Evolutionary conservation across 371 early-diverging fungal genomes (phyloP).

Genomic region (Mucor irregularis): DNA sequence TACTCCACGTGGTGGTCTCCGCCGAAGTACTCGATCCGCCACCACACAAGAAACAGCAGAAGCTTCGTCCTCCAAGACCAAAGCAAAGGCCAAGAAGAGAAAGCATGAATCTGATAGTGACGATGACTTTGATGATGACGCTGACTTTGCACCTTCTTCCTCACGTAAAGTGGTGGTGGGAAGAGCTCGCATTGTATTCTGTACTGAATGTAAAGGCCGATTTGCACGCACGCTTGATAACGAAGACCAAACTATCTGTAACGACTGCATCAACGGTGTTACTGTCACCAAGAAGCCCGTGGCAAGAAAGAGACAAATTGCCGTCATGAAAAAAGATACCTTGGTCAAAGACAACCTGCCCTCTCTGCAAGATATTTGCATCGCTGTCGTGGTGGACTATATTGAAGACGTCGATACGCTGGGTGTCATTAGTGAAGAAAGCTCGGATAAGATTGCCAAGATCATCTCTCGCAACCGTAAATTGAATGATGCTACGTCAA

Average conservation of each 20-base stretch:
- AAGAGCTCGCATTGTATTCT: conserved; percentile 57
- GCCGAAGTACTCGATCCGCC: too few species aligned
- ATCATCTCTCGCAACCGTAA: conserved; percentile 80
- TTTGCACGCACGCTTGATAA: conserved; percentile 46
- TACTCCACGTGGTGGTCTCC: too few species aligned
- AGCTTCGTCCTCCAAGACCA: neutral
- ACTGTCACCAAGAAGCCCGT: conserved; percentile 26
- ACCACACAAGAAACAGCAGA: too few species aligned
- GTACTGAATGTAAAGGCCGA: conserved; percentile 59
- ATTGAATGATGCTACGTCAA: conserved; percentile 62
- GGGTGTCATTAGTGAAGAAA: conserved; percentile 73
- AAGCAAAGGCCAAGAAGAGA: conserved; percentile 30
- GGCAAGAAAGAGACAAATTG: conserved; percentile 17
- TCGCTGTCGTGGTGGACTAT: conserved; percentile 67
- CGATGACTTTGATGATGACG: conserved; percentile 41
- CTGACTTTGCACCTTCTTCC: conserved; percentile 25
- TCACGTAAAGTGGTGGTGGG: conserved; percentile 25
- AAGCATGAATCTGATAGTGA: conserved; percentile 20
- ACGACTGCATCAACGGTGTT: conserved; percentile 43
- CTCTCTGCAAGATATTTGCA: conserved; percentile 67
- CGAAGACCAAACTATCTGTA: conserved; percentile 39
- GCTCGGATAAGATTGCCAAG: conserved; percentile 72
- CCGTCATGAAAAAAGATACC: conserved; percentile 25
- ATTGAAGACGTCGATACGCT: conserved; percentile 82
- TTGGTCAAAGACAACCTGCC: conserved; percentile 26